Percentiles rank a stretch among this genome's conserved stretches.
These are phyloP conservation scores for Starmerella apis DNA, from an alignment of 805 yeast genomes.

Conservation along the genomic window DNA sequence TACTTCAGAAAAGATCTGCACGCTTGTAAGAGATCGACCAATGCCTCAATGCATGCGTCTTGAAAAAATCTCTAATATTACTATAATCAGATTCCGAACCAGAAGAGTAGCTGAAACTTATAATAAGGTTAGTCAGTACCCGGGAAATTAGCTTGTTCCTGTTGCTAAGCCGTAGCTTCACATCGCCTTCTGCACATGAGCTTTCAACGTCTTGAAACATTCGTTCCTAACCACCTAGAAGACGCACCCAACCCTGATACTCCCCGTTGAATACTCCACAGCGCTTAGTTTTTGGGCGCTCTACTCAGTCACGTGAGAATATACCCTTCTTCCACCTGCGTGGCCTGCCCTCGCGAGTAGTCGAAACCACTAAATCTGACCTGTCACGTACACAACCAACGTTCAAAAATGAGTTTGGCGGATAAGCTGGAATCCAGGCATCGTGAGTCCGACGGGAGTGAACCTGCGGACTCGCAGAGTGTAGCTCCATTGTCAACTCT, in stretches of 20 bases:
- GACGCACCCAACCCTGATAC: background rate
- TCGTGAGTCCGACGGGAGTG: slow-evolving; percentile 7
- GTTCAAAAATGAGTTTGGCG: slow-evolving; percentile 12
- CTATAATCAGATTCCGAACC: too few relatives aligned
- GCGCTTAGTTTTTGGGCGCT: background rate
- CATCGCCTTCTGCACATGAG: background rate
- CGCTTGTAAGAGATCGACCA: background rate
- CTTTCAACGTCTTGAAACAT: background rate
- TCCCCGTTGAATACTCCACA: background rate
- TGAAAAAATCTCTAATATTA: too few relatives aligned
- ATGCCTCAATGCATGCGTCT: background rate
- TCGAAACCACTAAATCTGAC: slow-evolving; percentile 6
- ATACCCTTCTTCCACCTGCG: slow-evolving; percentile 5
- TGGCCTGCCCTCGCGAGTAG: slow-evolving; percentile 4
- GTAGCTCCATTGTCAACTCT: background rate
- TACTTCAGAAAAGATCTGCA: slow-evolving; percentile 1
- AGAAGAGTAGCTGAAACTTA: too few relatives aligned
- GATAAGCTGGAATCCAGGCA: slow-evolving; percentile 14
- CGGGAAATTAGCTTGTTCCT: too few relatives aligned
- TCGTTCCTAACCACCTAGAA: background rate
- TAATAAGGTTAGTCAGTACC: too few relatives aligned
- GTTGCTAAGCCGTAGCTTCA: too few relatives aligned
- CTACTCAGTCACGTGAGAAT: background rate
- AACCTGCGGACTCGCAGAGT: background rate
- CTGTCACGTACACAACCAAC: slow-evolving; percentile 2